These are phyloP conservation scores for Naganishia sp. DNA, from an alignment of 1,284 basidiomycete species.

Conservation along the genomic window DNA sequence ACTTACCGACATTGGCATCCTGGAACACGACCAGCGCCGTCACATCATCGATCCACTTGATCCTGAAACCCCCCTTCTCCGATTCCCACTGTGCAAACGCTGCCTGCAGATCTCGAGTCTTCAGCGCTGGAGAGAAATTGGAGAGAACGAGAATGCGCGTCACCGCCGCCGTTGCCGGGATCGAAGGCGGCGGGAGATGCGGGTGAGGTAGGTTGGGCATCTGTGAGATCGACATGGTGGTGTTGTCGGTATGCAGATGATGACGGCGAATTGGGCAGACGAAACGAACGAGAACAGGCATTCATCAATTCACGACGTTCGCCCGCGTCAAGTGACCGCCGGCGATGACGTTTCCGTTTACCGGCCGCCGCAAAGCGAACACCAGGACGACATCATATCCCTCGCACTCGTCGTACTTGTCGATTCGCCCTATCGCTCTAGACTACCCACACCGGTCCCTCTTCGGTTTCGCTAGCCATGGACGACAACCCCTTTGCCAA, in stretches of 20 bases:
- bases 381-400: too few relatives aligned
- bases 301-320: neutral
- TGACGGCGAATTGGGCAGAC: neutral
- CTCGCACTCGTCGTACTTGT: neutral
- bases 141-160: slow-evolving; percentile 90
- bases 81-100: slow-evolving; percentile 89
- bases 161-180: slow-evolving; percentile 72
- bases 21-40: slow-evolving; percentile 93
- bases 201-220: slow-evolving; percentile 49
- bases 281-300: neutral
- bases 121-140: slow-evolving; percentile 90
- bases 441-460: neutral
- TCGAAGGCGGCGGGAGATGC: slow-evolving; percentile 41
- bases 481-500: slow-evolving; percentile 52
- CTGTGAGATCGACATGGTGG: slow-evolving; percentile 46
- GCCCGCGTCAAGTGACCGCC: neutral
- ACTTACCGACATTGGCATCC: slow-evolving; percentile 58
- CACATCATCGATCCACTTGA: slow-evolving; percentile 98
- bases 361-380: too few relatives aligned
- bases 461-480: neutral
- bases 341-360: too few relatives aligned
- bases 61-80: slow-evolving; percentile 87
- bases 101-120: slow-evolving; percentile 91
- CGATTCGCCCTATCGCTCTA: neutral
- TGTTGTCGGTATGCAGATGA: neutral